phyloP scores from a whole-genome alignment of 1,139 yeast genomes.

The Suhomyces chickasaworum region DNA sequence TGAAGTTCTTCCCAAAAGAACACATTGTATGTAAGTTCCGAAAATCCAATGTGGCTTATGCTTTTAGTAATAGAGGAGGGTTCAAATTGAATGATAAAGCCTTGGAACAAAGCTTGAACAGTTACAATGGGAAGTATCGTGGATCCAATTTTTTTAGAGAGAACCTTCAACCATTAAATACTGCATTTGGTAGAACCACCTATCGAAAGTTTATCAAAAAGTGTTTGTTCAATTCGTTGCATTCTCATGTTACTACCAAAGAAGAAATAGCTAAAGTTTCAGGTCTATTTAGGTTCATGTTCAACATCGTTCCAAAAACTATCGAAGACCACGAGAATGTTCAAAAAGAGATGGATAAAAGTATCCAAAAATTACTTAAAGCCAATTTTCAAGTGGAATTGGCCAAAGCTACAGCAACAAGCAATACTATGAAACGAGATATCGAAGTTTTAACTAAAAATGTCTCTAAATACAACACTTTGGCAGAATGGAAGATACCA shows the following conservation, averaged over 20 bases:
- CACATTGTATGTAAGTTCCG: constrained; percentile 34
- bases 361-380: constrained; percentile 33
- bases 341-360: constrained; percentile 28
- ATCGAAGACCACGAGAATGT: constrained; percentile 32
- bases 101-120: constrained; percentile 25
- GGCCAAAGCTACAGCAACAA: constrained; percentile 63
- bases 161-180: constrained; percentile 32
- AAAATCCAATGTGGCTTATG: constrained; percentile 44
- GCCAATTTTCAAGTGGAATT: constrained; percentile 29
- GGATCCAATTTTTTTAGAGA: constrained; percentile 27
- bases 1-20: constrained; percentile 28
- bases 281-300: constrained; percentile 29
- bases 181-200: constrained; percentile 37
- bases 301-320: constrained; percentile 18
- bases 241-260: constrained; percentile 15
- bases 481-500: constrained; percentile 15
- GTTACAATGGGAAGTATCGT: constrained; percentile 33
- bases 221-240: constrained; percentile 25
- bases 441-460: constrained; percentile 49
- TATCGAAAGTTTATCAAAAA: constrained; percentile 31
- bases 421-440: constrained; percentile 68
- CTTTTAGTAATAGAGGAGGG: constrained; percentile 35
- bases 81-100: constrained; percentile 29
- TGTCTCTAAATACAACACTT: constrained; percentile 10
- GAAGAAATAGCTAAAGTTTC: constrained; percentile 23